These are phyloP conservation scores for Coemansia sp. DNA, from an alignment of 192 early-diverging fungal species.

Conservation along the genomic window DNA sequence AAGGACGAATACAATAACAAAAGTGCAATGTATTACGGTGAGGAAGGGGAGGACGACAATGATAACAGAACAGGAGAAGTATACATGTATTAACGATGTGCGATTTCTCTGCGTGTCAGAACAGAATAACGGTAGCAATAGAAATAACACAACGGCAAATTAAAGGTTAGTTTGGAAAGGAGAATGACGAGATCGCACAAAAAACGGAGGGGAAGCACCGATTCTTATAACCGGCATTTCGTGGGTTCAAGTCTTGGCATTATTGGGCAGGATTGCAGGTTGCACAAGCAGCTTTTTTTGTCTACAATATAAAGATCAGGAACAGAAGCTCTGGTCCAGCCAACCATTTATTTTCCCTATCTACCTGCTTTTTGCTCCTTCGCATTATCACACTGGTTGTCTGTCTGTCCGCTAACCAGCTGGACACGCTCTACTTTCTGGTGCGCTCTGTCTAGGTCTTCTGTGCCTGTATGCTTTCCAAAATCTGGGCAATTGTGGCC, in stretches of 20 bases:
- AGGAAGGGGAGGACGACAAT: not conserved
- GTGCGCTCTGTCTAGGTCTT: no score
- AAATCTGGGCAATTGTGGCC: not conserved
- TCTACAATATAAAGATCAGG: not conserved
- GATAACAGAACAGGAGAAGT: not conserved
- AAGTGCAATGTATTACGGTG: not conserved
- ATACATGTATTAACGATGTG: not conserved
- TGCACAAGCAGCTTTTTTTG: not conserved
- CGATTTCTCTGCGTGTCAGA: no score
- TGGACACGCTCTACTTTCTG: no score
- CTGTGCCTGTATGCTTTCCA: no score
- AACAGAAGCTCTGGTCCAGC: not conserved
- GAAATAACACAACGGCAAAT: not conserved
- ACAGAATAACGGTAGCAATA: not conserved
- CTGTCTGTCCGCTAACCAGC: no score
- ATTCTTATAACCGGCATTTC: not conserved
- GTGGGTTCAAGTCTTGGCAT: not conserved
- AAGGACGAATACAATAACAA: no score
- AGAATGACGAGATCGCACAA: not conserved
- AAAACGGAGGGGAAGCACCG: not conserved
- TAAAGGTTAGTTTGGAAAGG: not conserved
- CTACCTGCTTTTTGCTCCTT: not conserved
- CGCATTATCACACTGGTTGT: no score
- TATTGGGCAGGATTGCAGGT: not conserved
- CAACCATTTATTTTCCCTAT: not conserved